Evolutionary conservation across 2,329 filamentous ascomycete genomes (phyloP).

Genomic region (Colletotrichum lini): DNA sequence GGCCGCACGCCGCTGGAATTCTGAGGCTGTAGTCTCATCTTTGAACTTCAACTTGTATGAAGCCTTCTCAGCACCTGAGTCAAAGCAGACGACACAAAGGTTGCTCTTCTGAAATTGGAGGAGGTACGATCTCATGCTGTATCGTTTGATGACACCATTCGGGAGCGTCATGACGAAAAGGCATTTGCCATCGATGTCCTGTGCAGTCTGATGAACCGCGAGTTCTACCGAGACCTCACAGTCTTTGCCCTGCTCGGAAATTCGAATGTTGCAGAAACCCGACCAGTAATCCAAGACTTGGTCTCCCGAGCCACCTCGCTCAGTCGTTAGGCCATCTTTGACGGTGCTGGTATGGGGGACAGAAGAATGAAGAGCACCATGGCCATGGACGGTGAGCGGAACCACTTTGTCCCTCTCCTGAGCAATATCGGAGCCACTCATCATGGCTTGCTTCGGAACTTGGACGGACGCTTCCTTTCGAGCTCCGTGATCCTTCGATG

Average conservation of each 20-base stretch:
- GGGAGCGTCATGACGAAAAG: slow-evolving; percentile 3
- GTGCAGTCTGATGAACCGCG: slow-evolving; percentile 2
- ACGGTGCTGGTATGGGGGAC: too few species aligned
- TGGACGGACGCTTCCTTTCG: not conserved
- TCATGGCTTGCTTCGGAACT: not conserved
- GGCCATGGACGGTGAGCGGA: not conserved
- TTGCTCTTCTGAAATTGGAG: not conserved
- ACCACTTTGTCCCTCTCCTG: not conserved
- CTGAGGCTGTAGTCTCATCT: not conserved
- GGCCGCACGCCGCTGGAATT: not conserved
- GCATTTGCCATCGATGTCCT: not conserved
- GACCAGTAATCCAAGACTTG: not conserved
- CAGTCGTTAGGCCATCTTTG: not conserved
- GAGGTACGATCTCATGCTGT: slow-evolving; percentile 5
- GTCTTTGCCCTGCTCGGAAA: not conserved
- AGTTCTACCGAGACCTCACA: not conserved
- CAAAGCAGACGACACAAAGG: not conserved
- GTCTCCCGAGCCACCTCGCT: not conserved
- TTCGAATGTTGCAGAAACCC: not conserved
- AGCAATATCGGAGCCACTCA: too few species aligned
- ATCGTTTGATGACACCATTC: not conserved
- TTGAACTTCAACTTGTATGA: slow-evolving; percentile 3
- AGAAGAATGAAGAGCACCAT: not conserved
- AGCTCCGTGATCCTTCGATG: not conserved
- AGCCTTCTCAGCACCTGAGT: not conserved